These are phyloP conservation scores for Coemansia sp. DNA, from an alignment of 192 early-diverging fungal species.

Conservation along the genomic window DNA sequence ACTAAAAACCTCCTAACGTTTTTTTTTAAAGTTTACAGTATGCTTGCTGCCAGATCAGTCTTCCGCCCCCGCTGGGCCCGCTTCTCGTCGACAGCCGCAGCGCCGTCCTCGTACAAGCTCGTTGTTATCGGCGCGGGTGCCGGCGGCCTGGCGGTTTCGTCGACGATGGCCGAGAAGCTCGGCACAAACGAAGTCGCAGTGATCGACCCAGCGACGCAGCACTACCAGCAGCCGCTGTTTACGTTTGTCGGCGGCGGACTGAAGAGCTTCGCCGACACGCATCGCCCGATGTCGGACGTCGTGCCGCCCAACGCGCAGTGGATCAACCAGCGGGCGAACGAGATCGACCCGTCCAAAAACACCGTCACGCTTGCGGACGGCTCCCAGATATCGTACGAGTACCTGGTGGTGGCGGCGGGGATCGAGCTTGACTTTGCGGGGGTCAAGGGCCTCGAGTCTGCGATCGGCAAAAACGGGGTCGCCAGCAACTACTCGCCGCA, in stretches of 20 bases:
- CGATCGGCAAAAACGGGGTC: conserved; percentile 79
- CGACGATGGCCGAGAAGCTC: conserved; percentile 63
- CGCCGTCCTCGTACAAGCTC: conserved; percentile 48
- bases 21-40: conserved; percentile 16
- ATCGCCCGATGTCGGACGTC: conserved; percentile 64
- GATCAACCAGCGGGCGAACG: conserved; percentile 68
- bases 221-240: conserved; percentile 89
- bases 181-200: conserved; percentile 68
- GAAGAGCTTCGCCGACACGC: conserved; percentile 70
- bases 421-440: conserved; percentile 75
- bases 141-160: conserved; percentile 61
- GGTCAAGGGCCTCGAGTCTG: conserved; percentile 70
- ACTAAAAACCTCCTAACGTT: no score
- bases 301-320: conserved; percentile 73
- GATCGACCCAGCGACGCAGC: conserved; percentile 66
- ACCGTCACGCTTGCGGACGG: conserved; percentile 66
- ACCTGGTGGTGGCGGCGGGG: conserved; percentile 73
- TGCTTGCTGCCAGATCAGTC: conserved; percentile 19
- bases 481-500: conserved; percentile 77
- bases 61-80: conserved; percentile 24
- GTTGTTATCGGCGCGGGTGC: conserved; percentile 55
- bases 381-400: conserved; percentile 60
- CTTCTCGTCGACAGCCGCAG: conserved; percentile 35
- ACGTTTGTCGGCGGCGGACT: conserved; percentile 88
- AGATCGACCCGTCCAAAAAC: conserved; percentile 69